Base-by-base conservation (phyloP, 2,329 filamentous ascomycete species). In the Cordyceps tenuipes region DNA sequence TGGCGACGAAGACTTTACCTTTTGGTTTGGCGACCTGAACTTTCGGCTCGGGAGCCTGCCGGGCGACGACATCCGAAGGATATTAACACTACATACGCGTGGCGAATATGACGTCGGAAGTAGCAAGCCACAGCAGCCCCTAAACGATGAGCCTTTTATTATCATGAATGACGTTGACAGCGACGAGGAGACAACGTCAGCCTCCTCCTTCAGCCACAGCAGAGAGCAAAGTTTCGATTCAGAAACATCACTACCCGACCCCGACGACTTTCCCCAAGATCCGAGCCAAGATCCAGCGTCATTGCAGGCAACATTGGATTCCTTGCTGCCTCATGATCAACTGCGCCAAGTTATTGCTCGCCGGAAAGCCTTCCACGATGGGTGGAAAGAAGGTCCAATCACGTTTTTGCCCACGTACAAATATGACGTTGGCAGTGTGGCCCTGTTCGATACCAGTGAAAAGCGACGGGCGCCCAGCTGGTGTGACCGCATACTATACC, bases 21-120 rank as follows among this genome's bases (percentile, higher is more conserved):
- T 99, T 68, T 97, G 93, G 91, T 90, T 96, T 68, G 94, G 94
- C 7, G 94, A 99, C 71, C 79, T 99, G 47, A 99, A 99, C 71
- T 99, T 97, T 69, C 85, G 94, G 36, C 80, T 99, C 0, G 90
- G 95, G 55, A 90, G 88, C 49, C 82, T 97, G 53, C 90, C 93
- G 0, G 92, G 91, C 0, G 89, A 94, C 43, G 94, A 99, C 70
- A 94, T 99, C 51, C 83, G 93, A 36, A 84, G 89, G 52, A 76
- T 97, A 7, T 78, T 99, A 43, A 89, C 87, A 68, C 79, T 97
- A 5, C 93, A 97, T 71, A 88, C 90, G 0, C 81, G 82, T 39
- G 90, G 91, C 61, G 87, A 92, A 73, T 91, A 92, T 70, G 86
- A 85, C 66, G 63, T 84, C 62, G 79, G 72, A 48, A 76, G 70